phyloP scores from a whole-genome alignment of 768 basidiomycete genomes.

The Rhizopogon sp. region DNA sequence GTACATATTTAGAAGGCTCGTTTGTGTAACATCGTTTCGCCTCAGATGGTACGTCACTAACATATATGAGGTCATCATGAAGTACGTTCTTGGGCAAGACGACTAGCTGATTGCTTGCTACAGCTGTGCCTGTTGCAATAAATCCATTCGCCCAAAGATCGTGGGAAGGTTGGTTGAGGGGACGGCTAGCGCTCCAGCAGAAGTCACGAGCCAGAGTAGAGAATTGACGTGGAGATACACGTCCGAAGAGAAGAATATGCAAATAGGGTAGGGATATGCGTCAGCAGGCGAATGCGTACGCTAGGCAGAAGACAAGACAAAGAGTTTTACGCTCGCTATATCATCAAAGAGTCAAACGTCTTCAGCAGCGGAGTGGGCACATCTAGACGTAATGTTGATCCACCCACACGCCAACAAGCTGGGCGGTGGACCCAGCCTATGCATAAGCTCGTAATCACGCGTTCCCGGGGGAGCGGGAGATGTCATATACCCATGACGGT shows the following conservation, averaged over 20 bases:
- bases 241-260: constrained; percentile 57
- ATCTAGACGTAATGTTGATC: constrained; percentile 56
- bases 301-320: constrained; percentile 63
- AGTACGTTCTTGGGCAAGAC: constrained; percentile 23
- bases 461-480: background rate
- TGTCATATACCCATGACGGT: constrained; percentile 61
- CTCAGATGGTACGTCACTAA: too few species aligned
- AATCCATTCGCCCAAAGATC: constrained; percentile 76
- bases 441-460: background rate
- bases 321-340: constrained; percentile 63
- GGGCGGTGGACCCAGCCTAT: constrained; percentile 64
- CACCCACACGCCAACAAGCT: constrained; percentile 72
- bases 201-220: constrained; percentile 70
- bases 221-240: constrained; percentile 70
- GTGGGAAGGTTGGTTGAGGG: constrained; percentile 54
- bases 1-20: too few species aligned
- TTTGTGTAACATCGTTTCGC: too few species aligned
- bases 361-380: background rate
- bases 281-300: constrained; percentile 55
- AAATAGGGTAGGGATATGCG: constrained; percentile 53
- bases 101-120: constrained; percentile 64
- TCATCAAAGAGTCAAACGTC: background rate
- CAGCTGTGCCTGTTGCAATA: constrained; percentile 62
- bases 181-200: constrained; percentile 46
- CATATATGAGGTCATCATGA: too few species aligned